phyloP scores from a whole-genome alignment of 139 green algal genomes.

The Chlamydomonas urium region DNA sequence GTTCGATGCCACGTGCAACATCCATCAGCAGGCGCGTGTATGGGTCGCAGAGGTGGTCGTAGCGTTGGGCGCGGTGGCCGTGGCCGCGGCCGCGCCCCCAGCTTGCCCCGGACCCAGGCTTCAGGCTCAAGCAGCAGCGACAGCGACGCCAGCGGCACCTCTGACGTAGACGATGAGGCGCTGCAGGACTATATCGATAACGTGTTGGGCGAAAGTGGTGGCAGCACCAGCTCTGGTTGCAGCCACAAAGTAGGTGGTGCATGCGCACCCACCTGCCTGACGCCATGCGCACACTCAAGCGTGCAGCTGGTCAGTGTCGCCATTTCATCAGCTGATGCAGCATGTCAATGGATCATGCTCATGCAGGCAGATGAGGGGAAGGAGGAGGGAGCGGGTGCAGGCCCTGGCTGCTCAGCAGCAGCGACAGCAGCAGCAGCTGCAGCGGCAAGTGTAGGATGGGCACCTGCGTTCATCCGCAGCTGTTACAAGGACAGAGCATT shows the following conservation, averaged over 20 bases:
- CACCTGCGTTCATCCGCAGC: too few species aligned
- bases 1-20: slow-evolving; percentile 6
- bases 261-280: not conserved
- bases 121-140: not conserved
- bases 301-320: not conserved
- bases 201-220: not conserved
- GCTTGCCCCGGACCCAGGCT: too few species aligned
- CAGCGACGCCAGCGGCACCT: not conserved
- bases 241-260: not conserved
- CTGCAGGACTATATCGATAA: slow-evolving; percentile 11
- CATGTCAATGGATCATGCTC: not conserved
- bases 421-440: not conserved
- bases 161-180: not conserved
- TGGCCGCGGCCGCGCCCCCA: too few species aligned
- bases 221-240: not conserved
- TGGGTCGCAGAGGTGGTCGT: not conserved
- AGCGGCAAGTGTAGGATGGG: too few species aligned
- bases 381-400: too few species aligned
- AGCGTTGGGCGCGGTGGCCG: not conserved
- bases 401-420: too few species aligned
- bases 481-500: too few species aligned
- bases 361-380: not conserved
- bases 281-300: not conserved
- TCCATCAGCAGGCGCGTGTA: not conserved
- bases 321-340: not conserved